Evolutionary conservation across 345 rosid species (phyloP).

Genomic region (Eucalyptus leucophloia): DNA sequence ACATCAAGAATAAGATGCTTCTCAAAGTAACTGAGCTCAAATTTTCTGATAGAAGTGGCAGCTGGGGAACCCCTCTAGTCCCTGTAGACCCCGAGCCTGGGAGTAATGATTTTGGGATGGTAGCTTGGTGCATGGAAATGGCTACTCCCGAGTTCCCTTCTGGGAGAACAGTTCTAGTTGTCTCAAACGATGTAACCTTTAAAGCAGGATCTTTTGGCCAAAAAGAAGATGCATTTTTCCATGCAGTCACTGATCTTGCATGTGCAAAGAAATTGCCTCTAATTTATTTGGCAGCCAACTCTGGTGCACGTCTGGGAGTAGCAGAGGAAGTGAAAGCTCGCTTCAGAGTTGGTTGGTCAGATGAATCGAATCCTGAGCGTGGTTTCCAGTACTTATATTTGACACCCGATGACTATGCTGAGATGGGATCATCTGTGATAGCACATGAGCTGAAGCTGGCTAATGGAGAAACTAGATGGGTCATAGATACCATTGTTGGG

Average conservation of each 20-base stretch:
- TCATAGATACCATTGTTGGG: conserved; percentile 88
- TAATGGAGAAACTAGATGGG: conserved; percentile 82
- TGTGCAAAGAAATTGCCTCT: conserved; percentile 82
- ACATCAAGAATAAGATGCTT: conserved; percentile 35
- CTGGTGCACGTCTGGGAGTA: conserved; percentile 96
- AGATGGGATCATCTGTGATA: conserved; percentile 70
- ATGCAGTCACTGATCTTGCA: conserved; percentile 88
- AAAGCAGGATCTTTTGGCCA: conserved; percentile 99
- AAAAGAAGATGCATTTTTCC: conserved; percentile 95
- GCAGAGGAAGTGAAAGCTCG: conserved; percentile 93
- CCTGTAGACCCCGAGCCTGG: conserved; percentile 55
- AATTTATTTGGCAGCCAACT: conserved; percentile 95
- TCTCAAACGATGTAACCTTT: conserved; percentile 92
- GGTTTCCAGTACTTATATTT: conserved; percentile 90
- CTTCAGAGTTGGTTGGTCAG: conserved; percentile 94
- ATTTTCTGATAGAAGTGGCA: conserved; percentile 53
- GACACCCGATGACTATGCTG: conserved; percentile 63
- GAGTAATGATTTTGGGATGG: conserved; percentile 91
- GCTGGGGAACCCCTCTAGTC: conserved; percentile 66
- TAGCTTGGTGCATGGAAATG: conserved; percentile 95
- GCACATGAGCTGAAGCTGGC: conserved; percentile 76
- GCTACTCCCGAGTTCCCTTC: conserved; percentile 87
- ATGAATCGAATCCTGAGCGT: conserved; percentile 74
- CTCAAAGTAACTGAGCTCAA: conserved; percentile 67
- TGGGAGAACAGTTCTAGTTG: conserved; percentile 75